Evolutionary conservation across 2,329 filamentous ascomycete species (phyloP), one percentile per base, ranked within the genome.

Genomic region (Colletotrichum costaricense): DNA sequence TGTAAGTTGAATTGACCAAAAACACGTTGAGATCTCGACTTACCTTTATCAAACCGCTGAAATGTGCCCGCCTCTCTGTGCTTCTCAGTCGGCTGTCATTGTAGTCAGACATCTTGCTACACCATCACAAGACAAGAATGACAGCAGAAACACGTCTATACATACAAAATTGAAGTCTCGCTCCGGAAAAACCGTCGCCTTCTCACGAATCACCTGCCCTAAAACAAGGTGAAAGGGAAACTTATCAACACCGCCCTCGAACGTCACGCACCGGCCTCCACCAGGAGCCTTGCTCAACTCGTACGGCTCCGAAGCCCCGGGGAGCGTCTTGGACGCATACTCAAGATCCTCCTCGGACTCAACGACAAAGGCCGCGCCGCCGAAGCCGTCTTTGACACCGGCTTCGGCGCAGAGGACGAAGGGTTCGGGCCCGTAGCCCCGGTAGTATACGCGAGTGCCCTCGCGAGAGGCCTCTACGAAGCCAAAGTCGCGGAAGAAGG

Each of bases 391-490:
- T 77, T 85, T 80, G 60, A 80, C 77, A 1, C 87, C 85, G 62
- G 83, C 82, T 72, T 85, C 84, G 63, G 89, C 86, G 75, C 88
- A 90, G 57, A 92, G 84, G 2, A 91, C 82, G 78, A 90, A 92
- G 16, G 89, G 89, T 75, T 92, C 90, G 5, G 81, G 81, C 14
- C 91, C 90, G 77, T 91, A 92, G 22, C 91, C 91, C 54, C 89
- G 87, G 79, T 87, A 91, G 82, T 89, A 93, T 35, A 88, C 87
- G 68, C 82, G 85, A 57, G 86, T 81, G 38, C 82, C 84, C 3
- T 79, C 76, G 64, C 78, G 79, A 72, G 82, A 81, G 11, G 79
- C 78, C 75, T 85, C 81, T 49, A 77, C 78, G 78, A 88, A 86
- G 72, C 87, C 87, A 75, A 88, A 88, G 79, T 88, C 86, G 3